Evolutionary conservation across 2,329 filamentous ascomycete species (phyloP).

Genomic region (Epichloe sylvatica): DNA sequence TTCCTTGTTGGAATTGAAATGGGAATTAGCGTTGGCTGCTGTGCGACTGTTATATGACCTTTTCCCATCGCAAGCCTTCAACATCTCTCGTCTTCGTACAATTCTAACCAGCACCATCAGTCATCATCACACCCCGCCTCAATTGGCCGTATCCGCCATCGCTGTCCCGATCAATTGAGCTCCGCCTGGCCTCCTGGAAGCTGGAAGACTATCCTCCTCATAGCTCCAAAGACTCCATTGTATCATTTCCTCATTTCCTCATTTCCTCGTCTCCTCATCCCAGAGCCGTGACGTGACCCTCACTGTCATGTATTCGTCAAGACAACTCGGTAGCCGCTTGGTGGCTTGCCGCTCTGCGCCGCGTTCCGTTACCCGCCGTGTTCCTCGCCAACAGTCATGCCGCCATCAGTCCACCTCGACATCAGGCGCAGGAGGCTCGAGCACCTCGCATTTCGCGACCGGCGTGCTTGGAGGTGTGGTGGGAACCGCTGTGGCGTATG

Average conservation of each 20-base stretch:
- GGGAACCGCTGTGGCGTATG: slow-evolving; percentile 29
- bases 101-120: neutral
- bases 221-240: neutral
- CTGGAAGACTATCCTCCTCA: too few species aligned
- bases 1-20: neutral
- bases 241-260: neutral
- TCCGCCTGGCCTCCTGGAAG: neutral
- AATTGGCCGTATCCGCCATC: neutral
- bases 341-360: slow-evolving; percentile 13
- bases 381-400: slow-evolving; percentile 11
- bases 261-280: neutral
- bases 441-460: slow-evolving; percentile 22
- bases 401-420: slow-evolving; percentile 30
- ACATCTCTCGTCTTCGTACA: too few species aligned
- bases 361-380: slow-evolving; percentile 12
- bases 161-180: neutral
- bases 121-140: too few species aligned
- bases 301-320: slow-evolving; percentile 17
- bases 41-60: too few species aligned
- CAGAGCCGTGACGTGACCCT: too few species aligned
- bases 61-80: too few species aligned
- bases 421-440: slow-evolving; percentile 9
- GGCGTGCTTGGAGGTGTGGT: slow-evolving; percentile 31
- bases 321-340: slow-evolving; percentile 14
- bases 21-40: neutral